phyloP scores from a whole-genome alignment of 1,284 basidiomycete species.

The Leccinum subfulvum region DNA sequence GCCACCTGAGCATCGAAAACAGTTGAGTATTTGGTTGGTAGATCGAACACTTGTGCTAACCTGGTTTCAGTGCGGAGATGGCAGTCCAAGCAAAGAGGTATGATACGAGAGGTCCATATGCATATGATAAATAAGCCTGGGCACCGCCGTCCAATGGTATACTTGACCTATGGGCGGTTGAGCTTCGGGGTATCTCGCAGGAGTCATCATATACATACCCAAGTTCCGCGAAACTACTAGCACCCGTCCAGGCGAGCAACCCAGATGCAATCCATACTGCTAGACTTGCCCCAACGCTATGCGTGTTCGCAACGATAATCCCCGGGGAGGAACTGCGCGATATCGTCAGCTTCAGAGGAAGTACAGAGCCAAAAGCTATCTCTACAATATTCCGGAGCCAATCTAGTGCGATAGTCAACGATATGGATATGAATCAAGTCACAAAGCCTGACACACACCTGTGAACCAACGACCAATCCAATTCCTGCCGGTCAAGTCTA shows the following conservation, averaged over 20 bases:
- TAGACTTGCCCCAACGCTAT: constrained; percentile 83
- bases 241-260: constrained; percentile 88
- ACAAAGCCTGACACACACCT: constrained; percentile 42
- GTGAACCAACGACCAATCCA: constrained; percentile 78
- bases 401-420: constrained; percentile 46
- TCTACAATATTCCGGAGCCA: constrained; percentile 90
- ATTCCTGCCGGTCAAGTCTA: constrained; percentile 53
- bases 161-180: constrained; percentile 25
- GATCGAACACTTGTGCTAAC: constrained; percentile 31
- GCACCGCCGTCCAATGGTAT: constrained; percentile 89
- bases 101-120: constrained; percentile 83
- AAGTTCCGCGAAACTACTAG: constrained; percentile 87
- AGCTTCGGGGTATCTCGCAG: background rate
- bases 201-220: constrained; percentile 50
- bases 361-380: background rate
- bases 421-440: background rate
- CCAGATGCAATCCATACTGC: constrained; percentile 80
- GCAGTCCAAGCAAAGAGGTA: constrained; percentile 90
- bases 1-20: constrained; percentile 41
- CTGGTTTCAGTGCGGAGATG: constrained; percentile 86
- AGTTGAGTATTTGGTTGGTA: background rate
- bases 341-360: constrained; percentile 2
- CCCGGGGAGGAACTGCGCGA: constrained; percentile 77
- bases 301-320: constrained; percentile 83
- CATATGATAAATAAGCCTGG: constrained; percentile 88